Base-by-base conservation (phyloP, 345 rosid species). In the Pistacia integerrima region DNA sequence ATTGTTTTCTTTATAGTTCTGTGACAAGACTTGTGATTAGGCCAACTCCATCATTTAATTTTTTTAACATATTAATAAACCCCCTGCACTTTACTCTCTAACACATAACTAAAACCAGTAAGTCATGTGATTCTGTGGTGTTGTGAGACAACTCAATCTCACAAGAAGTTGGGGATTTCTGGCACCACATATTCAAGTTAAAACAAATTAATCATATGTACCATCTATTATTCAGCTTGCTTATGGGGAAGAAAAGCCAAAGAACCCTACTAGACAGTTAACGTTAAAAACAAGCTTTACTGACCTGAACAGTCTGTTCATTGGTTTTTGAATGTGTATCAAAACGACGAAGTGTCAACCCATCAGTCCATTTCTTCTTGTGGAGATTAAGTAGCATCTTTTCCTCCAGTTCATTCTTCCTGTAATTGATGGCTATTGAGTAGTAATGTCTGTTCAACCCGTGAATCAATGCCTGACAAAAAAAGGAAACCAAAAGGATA, bases 311-410 rank as follows among this genome's bases (percentile, higher is more conserved):
- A 2, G 97, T 93, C 81, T 90, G 97, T 75, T 91, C 97, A 58
- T 93, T 93, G 76, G 94, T 97, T 84, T 92, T 92, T 60, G 98
- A 96, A 85, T 94, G 98, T 5, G 88, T 81, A 83, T 96, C 99
- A 77, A 93, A 93, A 62, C 88, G 89, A 61, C 84, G 76, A 17
- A 96, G 97, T 2, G 97, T 94, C 82, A 96, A 82, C 17, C 98
- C 97, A 86, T 93, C 99, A 4, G 98, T 97, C 99, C 99, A 97
- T 76, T 97, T 97, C 95, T 94, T 94, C 86, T 95, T 95, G 87
- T 95, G 99, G 74, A 95, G 92, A 87, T 95, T 93, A 55, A 95
- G 89, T 56, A 95, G 87, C 99, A 95, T 95, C 83, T 93, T 94
- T 80, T 95, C 98, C 86, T 95, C 99, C 0, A 95, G 96, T 81